Evolutionary conservation across 2,329 filamentous ascomycete species (phyloP).

Genomic region (Botryosphaeria dothidea): DNA sequence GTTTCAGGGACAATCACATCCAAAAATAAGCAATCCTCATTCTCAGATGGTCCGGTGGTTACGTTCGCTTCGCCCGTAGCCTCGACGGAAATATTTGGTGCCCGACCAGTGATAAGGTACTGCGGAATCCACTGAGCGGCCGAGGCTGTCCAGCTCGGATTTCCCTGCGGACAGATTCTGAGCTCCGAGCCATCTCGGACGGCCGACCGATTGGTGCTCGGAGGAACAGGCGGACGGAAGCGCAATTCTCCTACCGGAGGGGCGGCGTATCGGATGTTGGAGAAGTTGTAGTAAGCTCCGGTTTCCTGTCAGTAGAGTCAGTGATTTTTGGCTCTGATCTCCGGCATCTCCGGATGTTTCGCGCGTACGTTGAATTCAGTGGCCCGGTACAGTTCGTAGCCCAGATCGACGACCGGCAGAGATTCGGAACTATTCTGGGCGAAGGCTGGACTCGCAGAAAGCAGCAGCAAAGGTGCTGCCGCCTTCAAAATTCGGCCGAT

Average conservation of each 20-base stretch:
- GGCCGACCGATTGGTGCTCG: slow-evolving; percentile 43
- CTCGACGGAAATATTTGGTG: slow-evolving; percentile 27
- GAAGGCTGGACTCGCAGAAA: neutral
- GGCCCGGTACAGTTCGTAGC: slow-evolving; percentile 11
- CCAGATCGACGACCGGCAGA: slow-evolving; percentile 14
- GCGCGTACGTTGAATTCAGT: neutral
- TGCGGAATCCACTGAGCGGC: neutral
- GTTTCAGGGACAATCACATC: slow-evolving; percentile 40
- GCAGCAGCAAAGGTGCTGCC: neutral
- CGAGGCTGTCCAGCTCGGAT: neutral
- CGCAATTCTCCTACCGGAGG: slow-evolving; percentile 54
- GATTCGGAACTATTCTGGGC: neutral
- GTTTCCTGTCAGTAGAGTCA: slow-evolving; percentile 36
- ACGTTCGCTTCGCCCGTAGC: neutral
- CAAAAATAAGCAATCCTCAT: slow-evolving; percentile 43
- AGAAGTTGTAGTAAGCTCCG: slow-evolving; percentile 54
- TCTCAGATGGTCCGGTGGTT: neutral
- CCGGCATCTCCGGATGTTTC: too few species aligned
- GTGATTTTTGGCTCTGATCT: neutral
- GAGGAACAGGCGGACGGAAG: slow-evolving; percentile 51
- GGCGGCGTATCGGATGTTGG: slow-evolving; percentile 58
- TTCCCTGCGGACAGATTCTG: slow-evolving; percentile 6
- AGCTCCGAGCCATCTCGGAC: slow-evolving; percentile 48
- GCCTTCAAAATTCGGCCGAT: neutral
- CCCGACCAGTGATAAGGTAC: slow-evolving; percentile 40